phyloP scores from a whole-genome alignment of 2,329 filamentous ascomycete genomes.

The Conoideocrella luteorostrata region DNA sequence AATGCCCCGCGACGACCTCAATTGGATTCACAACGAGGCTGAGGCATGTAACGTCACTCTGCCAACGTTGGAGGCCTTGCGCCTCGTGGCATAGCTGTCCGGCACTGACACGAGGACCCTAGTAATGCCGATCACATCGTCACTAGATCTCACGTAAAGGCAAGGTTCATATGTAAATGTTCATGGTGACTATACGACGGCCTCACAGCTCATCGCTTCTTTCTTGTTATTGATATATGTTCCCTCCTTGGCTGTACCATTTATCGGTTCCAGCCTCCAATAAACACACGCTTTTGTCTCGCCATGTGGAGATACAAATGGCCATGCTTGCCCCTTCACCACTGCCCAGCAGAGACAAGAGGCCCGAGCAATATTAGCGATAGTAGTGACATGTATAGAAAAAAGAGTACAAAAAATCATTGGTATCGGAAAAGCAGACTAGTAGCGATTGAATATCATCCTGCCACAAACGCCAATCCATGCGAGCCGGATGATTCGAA shows the following conservation, averaged over 20 bases:
- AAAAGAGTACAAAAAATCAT: constrained; percentile 3
- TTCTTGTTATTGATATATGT: neutral
- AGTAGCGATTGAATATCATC: constrained; percentile 12
- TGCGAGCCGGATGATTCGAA: constrained; percentile 9
- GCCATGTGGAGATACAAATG: neutral
- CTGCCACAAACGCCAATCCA: constrained; percentile 13
- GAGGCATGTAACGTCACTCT: too few species aligned
- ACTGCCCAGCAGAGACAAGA: neutral
- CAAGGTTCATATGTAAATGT: too few species aligned
- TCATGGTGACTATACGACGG: too few species aligned
- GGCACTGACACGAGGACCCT: too few species aligned
- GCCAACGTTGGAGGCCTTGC: too few species aligned
- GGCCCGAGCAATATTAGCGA: constrained; percentile 2
- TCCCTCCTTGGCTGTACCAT: neutral
- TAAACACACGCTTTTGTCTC: constrained; percentile 4
- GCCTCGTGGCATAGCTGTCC: too few species aligned
- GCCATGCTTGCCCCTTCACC: neutral
- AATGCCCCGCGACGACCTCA: too few species aligned
- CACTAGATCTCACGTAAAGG: too few species aligned
- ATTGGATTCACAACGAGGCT: too few species aligned
- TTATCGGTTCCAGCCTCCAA: neutral
- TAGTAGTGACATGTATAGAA: constrained; percentile 4
- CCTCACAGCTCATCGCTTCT: constrained; percentile 2
- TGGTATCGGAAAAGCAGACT: constrained; percentile 19
- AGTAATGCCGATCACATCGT: too few species aligned